phyloP scores from a whole-genome alignment of 2,329 filamentous ascomycete genomes.

The Nakataea oryzae region DNA sequence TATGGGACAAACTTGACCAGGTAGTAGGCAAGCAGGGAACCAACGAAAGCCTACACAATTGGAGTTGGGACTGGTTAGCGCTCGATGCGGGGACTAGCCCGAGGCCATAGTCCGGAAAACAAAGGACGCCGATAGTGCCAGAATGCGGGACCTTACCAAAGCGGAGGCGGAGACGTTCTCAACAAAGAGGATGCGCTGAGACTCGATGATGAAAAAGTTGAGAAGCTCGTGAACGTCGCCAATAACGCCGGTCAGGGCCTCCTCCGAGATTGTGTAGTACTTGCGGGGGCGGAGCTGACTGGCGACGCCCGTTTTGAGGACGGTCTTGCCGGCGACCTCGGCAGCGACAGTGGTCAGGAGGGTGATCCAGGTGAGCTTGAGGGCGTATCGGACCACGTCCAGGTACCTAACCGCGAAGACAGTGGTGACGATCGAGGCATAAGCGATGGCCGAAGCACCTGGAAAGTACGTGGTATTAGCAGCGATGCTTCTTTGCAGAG shows the following conservation, averaged over 20 bases:
- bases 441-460: constrained; percentile 58
- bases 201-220: constrained; percentile 64
- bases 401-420: constrained; percentile 58
- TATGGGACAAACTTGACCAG: constrained; percentile 60
- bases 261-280: constrained; percentile 56
- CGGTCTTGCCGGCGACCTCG: constrained; percentile 49
- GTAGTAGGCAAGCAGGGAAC: constrained; percentile 55
- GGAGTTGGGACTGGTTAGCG: not conserved
- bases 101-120: not conserved
- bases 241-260: constrained; percentile 49
- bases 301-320: constrained; percentile 51
- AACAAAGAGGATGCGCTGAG: constrained; percentile 56
- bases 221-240: constrained; percentile 57
- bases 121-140: not conserved
- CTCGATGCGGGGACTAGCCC: not conserved
- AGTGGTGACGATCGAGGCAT: constrained; percentile 42
- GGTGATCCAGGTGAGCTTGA: constrained; percentile 56
- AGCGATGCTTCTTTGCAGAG: constrained; percentile 13
- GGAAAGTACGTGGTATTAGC: constrained; percentile 3
- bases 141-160: constrained; percentile 39
- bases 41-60: constrained; percentile 40
- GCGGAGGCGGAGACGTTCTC: constrained; percentile 54
- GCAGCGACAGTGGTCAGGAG: constrained; percentile 49
- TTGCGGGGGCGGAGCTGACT: constrained; percentile 56
- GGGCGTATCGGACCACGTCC: constrained; percentile 52